Evolutionary conservation across 2,329 filamentous ascomycete genomes (phyloP).

Genomic region (Eutypella sp.): DNA sequence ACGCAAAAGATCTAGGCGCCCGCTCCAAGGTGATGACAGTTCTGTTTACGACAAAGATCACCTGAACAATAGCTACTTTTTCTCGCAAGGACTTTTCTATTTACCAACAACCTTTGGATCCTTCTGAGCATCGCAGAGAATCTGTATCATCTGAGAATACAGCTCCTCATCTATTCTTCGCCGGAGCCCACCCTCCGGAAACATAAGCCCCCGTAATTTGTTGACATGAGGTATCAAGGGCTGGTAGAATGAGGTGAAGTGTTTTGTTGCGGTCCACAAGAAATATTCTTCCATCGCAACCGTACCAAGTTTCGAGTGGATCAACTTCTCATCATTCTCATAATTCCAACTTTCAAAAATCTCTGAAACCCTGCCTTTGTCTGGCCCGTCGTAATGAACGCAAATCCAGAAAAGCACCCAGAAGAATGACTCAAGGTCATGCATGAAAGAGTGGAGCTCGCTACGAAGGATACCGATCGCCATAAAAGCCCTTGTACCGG

Average conservation of each 20-base stretch:
- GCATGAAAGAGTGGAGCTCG: conserved; percentile 34
- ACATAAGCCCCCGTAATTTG: background rate
- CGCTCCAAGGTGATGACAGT: no score
- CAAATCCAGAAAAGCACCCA: conserved; percentile 35
- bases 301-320: background rate
- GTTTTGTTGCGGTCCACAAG: background rate
- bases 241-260: background rate
- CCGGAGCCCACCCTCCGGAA: background rate
- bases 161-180: background rate
- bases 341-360: conserved; percentile 4
- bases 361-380: conserved; percentile 4
- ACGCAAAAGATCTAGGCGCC: no score
- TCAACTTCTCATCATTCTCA: background rate
- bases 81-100: no score
- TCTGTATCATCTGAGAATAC: background rate
- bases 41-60: no score
- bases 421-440: conserved; percentile 39
- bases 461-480: conserved; percentile 32
- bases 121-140: background rate
- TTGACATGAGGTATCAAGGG: background rate
- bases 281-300: background rate
- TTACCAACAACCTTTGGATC: background rate
- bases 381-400: conserved; percentile 26
- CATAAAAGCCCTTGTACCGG: conserved; percentile 34
- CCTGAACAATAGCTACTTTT: no score